phyloP scores from a whole-genome alignment of 805 yeast genomes.

The Yarrowia phangngaensis region DNA sequence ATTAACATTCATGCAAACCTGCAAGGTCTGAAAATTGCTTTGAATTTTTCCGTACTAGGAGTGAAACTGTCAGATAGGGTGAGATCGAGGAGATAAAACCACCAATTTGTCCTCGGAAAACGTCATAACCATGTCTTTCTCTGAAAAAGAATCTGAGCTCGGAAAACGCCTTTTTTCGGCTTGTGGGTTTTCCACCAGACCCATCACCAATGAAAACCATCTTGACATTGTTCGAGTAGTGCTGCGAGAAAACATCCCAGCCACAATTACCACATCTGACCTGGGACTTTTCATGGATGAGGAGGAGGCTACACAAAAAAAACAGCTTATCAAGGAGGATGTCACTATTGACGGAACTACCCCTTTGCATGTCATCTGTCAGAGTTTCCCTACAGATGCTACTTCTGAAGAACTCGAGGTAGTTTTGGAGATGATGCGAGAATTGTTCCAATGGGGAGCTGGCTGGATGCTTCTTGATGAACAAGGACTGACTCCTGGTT shows the following conservation, averaged over 20 bases:
- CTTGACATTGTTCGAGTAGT: slow-evolving; percentile 42
- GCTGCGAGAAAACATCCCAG: slow-evolving; percentile 65
- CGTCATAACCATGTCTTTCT: too few species aligned
- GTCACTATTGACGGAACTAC: slow-evolving; percentile 58
- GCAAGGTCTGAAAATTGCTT: too few species aligned
- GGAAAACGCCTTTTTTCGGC: slow-evolving; percentile 29
- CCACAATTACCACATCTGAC: slow-evolving; percentile 79
- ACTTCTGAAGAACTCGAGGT: slow-evolving; percentile 46
- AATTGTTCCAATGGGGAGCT: slow-evolving; percentile 77
- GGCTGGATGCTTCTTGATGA: slow-evolving; percentile 83
- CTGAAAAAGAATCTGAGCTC: too few species aligned
- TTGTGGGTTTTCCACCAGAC: slow-evolving; percentile 28
- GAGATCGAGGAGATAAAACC: too few species aligned
- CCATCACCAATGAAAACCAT: slow-evolving; percentile 28
- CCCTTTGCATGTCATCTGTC: slow-evolving; percentile 68
- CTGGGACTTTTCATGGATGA: slow-evolving; percentile 42
- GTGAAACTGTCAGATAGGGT: too few species aligned
- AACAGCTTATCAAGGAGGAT: slow-evolving; percentile 28
- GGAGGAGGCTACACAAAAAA: slow-evolving; percentile 25
- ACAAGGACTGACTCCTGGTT: slow-evolving; percentile 78
- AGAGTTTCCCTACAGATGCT: slow-evolving; percentile 46
- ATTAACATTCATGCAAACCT: too few species aligned
- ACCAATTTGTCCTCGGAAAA: too few species aligned
- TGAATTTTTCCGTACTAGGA: too few species aligned
- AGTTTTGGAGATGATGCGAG: slow-evolving; percentile 54